Conservation (phyloP, 2,329 filamentous ascomycete species). For the Aureobasidium sp. region DNA sequence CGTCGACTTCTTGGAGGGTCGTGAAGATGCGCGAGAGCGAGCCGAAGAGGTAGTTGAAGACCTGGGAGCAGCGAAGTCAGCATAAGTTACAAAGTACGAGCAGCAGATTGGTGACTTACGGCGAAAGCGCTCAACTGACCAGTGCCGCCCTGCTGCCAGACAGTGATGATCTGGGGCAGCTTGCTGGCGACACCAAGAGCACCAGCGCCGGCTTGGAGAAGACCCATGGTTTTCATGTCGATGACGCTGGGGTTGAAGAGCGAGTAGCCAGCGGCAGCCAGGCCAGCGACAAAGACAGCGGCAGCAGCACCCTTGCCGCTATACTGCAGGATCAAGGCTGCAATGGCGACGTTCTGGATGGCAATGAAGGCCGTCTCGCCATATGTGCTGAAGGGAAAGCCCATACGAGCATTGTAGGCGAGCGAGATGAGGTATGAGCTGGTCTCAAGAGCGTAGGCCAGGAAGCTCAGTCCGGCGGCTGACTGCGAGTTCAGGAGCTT, state of each 20-base stretch:
- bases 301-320: conserved; percentile 60
- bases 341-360: conserved; percentile 85
- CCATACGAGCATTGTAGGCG: conserved; percentile 84
- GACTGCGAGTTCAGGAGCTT: conserved; percentile 80
- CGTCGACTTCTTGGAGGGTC: conserved; percentile 92
- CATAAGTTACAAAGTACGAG: background rate
- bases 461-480: conserved; percentile 75
- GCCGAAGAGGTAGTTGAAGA: conserved; percentile 95
- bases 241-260: conserved; percentile 62
- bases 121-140: conserved; percentile 95
- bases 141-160: conserved; percentile 77
- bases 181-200: conserved; percentile 81
- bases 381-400: conserved; percentile 92
- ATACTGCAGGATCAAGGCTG: conserved; percentile 77
- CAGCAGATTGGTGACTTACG: conserved; percentile 49
- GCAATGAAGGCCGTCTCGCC: conserved; percentile 91
- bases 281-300: conserved; percentile 66
- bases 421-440: conserved; percentile 78
- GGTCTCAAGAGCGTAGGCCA: conserved; percentile 89
- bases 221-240: conserved; percentile 57
- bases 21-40: conserved; percentile 95
- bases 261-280: conserved; percentile 61
- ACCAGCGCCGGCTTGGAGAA: conserved; percentile 78
- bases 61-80: conserved; percentile 46
- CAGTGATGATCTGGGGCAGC: conserved; percentile 82